A percentile compares a stretch with the other conserved stretches of the same genome.
Conservation (phyloP, 306 rosid genomes). For the Prosopis cineraria region DNA sequence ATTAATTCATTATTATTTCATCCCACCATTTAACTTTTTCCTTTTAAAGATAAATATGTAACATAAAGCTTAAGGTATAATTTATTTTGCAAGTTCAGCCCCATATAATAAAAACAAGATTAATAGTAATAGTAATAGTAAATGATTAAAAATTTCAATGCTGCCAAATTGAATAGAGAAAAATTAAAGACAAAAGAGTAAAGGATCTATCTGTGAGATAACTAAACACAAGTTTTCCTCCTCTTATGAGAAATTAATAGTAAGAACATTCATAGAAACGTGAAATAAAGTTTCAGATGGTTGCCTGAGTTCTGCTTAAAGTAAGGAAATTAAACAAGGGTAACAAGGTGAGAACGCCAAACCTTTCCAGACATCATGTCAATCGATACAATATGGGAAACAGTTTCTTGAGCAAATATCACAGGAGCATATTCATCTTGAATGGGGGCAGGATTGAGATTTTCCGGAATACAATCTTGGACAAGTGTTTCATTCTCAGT, state of each 20-base stretch:
- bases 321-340: background rate
- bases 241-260: background rate
- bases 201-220: background rate
- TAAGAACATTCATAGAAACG: slow-evolving; percentile 21
- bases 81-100: background rate
- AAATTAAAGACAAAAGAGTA: background rate
- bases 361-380: slow-evolving; percentile 99
- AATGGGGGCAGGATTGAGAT: slow-evolving; percentile 86
- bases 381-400: slow-evolving; percentile 95
- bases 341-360: slow-evolving; percentile 32
- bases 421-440: slow-evolving; percentile 99
- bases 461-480: slow-evolving; percentile 92
- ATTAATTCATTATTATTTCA: slow-evolving; percentile 17
- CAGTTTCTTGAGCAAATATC: slow-evolving; percentile 97
- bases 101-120: background rate
- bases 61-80: background rate
- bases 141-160: slow-evolving; percentile 14
- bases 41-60: background rate
- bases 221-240: slow-evolving; percentile 20
- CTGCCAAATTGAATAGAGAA: slow-evolving; percentile 11
- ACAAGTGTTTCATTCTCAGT: slow-evolving; percentile 84
- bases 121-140: background rate
- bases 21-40: slow-evolving; percentile 26
- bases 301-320: background rate
- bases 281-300: slow-evolving; percentile 14